Conservation (phyloP, 73 alveolate species). For the Durusdinium trenchii region DNA sequence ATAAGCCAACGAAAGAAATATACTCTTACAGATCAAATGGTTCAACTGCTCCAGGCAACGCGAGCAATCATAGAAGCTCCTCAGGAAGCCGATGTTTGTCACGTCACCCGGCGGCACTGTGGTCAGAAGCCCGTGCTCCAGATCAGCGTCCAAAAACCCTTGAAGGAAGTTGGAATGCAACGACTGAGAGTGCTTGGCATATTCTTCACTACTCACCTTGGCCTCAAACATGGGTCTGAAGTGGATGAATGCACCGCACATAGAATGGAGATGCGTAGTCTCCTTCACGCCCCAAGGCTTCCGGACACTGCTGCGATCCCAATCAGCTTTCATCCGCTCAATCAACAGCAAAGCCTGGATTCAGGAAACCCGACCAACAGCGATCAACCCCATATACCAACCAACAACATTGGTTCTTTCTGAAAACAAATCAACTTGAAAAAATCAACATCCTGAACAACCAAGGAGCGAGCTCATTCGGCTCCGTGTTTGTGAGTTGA, state of each 20-base stretch:
- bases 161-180: neutral
- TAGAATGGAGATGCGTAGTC: neutral
- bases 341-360: neutral
- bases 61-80: neutral
- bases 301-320: neutral
- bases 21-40: neutral
- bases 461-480: neutral
- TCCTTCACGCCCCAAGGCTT: neutral
- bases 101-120: neutral
- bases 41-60: neutral
- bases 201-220: neutral
- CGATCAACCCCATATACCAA: too few species aligned
- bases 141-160: neutral
- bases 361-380: too few species aligned
- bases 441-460: neutral
- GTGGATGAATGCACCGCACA: neutral
- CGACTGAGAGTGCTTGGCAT: too few species aligned
- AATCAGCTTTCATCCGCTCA: neutral
- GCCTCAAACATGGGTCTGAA: neutral
- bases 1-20: too few species aligned
- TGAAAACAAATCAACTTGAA: too few species aligned
- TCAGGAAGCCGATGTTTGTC: neutral
- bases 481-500: neutral
- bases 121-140: neutral
- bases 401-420: too few species aligned